These are phyloP conservation scores for Kwoniella pini DNA, from an alignment of 768 basidiomycete genomes.

Conservation along the genomic window DNA sequence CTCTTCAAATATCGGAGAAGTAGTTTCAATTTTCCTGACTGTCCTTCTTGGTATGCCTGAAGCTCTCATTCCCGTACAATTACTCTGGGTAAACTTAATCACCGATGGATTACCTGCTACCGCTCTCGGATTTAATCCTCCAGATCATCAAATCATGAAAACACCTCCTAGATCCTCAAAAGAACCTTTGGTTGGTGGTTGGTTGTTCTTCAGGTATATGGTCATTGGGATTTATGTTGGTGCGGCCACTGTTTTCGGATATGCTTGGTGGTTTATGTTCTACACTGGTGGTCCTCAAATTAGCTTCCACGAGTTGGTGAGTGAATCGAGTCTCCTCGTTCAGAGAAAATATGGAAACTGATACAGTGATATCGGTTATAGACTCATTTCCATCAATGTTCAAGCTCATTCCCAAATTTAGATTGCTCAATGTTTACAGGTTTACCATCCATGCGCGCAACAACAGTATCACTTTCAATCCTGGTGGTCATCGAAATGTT, in stretches of 20 bases:
- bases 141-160: constrained; percentile 92
- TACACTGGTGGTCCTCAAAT: constrained; percentile 90
- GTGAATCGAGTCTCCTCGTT: no score
- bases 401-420: constrained; percentile 76
- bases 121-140: constrained; percentile 95
- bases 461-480: constrained; percentile 94
- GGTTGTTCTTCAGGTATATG: constrained; percentile 96
- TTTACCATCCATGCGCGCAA: constrained; percentile 78
- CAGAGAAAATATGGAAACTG: no score
- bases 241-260: constrained; percentile 90
- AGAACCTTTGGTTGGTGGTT: constrained; percentile 85
- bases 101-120: constrained; percentile 93
- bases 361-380: constrained; percentile 55
- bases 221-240: constrained; percentile 93
- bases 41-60: constrained; percentile 99
- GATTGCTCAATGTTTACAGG: constrained; percentile 96
- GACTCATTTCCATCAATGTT: constrained; percentile 97
- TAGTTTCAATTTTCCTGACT: constrained; percentile 91
- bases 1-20: constrained; percentile 96
- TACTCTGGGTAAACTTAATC: constrained; percentile 97
- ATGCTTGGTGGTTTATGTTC: constrained; percentile 99
- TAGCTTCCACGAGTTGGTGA: constrained; percentile 83
- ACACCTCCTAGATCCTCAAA: constrained; percentile 85
- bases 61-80: constrained; percentile 93
- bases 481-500: constrained; percentile 67